Base-by-base conservation (phyloP, 345 rosid species). In the Heritiera littoralis region DNA sequence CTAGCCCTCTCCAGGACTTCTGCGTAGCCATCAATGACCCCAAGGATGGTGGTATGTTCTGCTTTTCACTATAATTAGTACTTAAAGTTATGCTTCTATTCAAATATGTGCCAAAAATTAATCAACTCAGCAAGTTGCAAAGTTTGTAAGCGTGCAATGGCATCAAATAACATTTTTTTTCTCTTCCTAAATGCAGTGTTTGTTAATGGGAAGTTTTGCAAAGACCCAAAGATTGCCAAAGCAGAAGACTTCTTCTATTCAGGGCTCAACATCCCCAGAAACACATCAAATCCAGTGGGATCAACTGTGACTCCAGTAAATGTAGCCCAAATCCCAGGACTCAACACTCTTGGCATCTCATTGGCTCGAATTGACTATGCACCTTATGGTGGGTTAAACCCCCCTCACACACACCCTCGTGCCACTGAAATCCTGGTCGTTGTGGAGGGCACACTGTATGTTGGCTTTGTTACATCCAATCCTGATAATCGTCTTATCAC, bases 181-280 rank as follows among this genome's bases (percentile, higher is more conserved):
- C 3, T 4, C 28, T 17, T 55, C 30, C 2, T 75, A 0, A 10
- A 6, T 75, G 82, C 65, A 80, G 86, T 86, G 14, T 86, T 84
- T 61, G 86, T 84, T 69, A 82, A 86, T 38, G 89, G 85, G 11
- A 76, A 82, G 72, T 80, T 86, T 49, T 86, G 87, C 81, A 84
- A 78, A 75, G 81, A 86, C 75, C 89, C 83, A 0, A 80, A 52
- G 17, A 77, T 49, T 9, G 83, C 52, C n/a, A 80, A 10, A 0
- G 75, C 82, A 28, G 46, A 83, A 10, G 88, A 83, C 32, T 86
- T 86, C 78, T 63, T 52, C 76, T 79, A 32, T 49, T 41, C 38
- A 13, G 78, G 80, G n/a, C 52, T 86, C 55, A 70, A 77, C 77
- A 74, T 66, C 3, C 80, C 83, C 0, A 49, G 83, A 18, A 60